Percentiles rank a stretch among this genome's conserved stretches.
These are phyloP conservation scores for Pyrenophora graminea DNA, from an alignment of 2,329 filamentous ascomycete species.

Conservation along the genomic window DNA sequence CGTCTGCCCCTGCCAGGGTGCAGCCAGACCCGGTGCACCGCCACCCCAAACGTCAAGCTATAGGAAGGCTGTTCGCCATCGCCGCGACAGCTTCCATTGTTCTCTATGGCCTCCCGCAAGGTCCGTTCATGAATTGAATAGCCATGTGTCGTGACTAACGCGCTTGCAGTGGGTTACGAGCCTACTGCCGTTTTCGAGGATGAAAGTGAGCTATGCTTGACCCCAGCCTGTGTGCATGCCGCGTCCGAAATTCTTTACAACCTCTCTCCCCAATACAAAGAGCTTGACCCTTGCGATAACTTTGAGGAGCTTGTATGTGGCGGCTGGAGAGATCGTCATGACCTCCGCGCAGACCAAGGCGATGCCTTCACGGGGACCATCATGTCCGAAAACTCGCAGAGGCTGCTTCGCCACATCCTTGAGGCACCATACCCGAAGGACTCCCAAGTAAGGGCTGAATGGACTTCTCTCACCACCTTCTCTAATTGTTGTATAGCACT, in stretches of 20 bases:
- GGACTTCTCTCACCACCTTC: background rate
- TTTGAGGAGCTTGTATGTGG: slow-evolving; percentile 71
- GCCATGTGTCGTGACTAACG: background rate
- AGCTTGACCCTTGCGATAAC: slow-evolving; percentile 69
- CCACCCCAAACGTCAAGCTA: slow-evolving; percentile 13
- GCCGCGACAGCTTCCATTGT: slow-evolving; percentile 25
- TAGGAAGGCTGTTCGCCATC: slow-evolving; percentile 23
- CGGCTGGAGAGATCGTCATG: slow-evolving; percentile 67
- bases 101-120: slow-evolving; percentile 25
- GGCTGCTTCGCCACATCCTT: slow-evolving; percentile 64
- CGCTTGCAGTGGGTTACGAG: slow-evolving; percentile 9
- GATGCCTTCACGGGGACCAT: slow-evolving; percentile 63
- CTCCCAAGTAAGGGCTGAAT: slow-evolving; percentile 21
- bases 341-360: slow-evolving; percentile 67
- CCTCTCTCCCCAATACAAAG: slow-evolving; percentile 63
- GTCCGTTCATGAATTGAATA: background rate
- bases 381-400: slow-evolving; percentile 65
- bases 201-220: slow-evolving; percentile 51
- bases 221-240: slow-evolving; percentile 66
- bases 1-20: slow-evolving; percentile 14
- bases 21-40: slow-evolving; percentile 19
- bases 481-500: slow-evolving; percentile 48
- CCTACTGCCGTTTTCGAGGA: slow-evolving; percentile 5
- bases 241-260: slow-evolving; percentile 66
- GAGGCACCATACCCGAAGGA: slow-evolving; percentile 59